A percentile compares a stretch with the other conserved stretches of the same genome.
These are phyloP conservation scores for Pseudocercospora macadamiae DNA, from an alignment of 2,329 filamentous ascomycete genomes.

Conservation along the genomic window DNA sequence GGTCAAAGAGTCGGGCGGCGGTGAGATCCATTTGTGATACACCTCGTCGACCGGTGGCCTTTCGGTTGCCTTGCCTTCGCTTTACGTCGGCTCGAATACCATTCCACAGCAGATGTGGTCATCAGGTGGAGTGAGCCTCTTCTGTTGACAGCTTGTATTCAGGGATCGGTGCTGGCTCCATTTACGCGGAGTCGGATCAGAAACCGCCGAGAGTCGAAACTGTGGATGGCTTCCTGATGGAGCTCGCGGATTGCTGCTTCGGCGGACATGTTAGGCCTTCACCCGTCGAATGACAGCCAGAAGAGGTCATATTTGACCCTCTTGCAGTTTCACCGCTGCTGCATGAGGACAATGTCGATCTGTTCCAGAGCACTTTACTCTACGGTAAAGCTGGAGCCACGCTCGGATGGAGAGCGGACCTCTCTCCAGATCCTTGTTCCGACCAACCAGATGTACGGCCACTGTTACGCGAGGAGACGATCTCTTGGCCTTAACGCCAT, in stretches of 20 bases:
- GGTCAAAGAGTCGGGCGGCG: not conserved
- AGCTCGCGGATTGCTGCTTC: not conserved
- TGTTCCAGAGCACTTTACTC: constrained; percentile 1
- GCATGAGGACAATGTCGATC: constrained; percentile 2
- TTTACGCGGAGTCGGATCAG: not conserved
- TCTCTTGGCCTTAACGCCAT: not conserved
- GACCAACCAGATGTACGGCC: constrained; percentile 3
- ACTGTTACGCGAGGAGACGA: constrained; percentile 1
- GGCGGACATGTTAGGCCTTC: not conserved
- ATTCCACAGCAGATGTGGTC: not conserved
- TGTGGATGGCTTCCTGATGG: not conserved
- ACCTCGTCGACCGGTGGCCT: not conserved
- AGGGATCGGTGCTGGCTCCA: not conserved
- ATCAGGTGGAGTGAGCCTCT: not conserved
- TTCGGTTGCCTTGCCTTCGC: too few relatives aligned
- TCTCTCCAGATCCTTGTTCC: constrained; percentile 10
- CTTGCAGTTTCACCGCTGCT: constrained; percentile 4
- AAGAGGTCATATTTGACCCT: not conserved
- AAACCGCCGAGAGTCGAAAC: not conserved
- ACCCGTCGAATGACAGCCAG: constrained; percentile 1
- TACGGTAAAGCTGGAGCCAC: not conserved
- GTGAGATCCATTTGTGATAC: not conserved
- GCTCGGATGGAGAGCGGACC: constrained; percentile 5
- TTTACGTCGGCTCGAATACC: too few relatives aligned
- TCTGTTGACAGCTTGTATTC: not conserved